Conservation (phyloP, 176 grass and related monocot species). For the Juncus inflexus region DNA sequence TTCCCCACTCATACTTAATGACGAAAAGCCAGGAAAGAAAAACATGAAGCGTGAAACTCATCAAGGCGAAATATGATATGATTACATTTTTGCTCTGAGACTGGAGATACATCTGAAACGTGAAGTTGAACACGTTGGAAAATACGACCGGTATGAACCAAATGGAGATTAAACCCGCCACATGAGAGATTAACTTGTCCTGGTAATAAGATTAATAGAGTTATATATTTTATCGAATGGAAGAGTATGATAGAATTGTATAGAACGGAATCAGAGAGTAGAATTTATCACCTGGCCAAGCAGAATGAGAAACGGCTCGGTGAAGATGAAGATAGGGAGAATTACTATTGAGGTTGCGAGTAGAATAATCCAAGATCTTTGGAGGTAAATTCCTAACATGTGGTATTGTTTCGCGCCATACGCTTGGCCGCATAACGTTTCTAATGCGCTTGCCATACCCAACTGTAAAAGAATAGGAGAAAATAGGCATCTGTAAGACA, state of each 20-base stretch:
- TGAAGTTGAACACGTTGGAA: constrained; percentile 28
- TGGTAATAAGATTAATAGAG: not conserved
- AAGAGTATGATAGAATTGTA: no score
- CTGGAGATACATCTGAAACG: constrained; percentile 36
- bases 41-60: constrained; percentile 17
- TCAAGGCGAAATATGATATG: constrained; percentile 9
- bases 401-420: constrained; percentile 21
- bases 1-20: constrained; percentile 16
- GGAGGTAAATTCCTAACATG: constrained; percentile 27
- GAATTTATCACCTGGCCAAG: constrained; percentile 2
- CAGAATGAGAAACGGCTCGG: constrained; percentile 20
- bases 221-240: no score
- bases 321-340: constrained; percentile 28
- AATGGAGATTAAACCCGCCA: constrained; percentile 11
- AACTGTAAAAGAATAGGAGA: not conserved
- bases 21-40: constrained; percentile 30
- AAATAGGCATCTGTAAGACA: no score
- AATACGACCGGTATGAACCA: constrained; percentile 35
- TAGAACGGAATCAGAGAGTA: no score
- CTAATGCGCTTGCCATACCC: constrained; percentile 18
- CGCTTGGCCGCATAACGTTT: constrained; percentile 16
- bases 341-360: constrained; percentile 3
- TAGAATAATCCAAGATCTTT: constrained; percentile 35
- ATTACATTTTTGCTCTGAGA: constrained; percentile 34
- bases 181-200: constrained; percentile 11